Base-by-base conservation (phyloP, 2,329 filamentous ascomycete genomes). In the Penicillium freii region DNA sequence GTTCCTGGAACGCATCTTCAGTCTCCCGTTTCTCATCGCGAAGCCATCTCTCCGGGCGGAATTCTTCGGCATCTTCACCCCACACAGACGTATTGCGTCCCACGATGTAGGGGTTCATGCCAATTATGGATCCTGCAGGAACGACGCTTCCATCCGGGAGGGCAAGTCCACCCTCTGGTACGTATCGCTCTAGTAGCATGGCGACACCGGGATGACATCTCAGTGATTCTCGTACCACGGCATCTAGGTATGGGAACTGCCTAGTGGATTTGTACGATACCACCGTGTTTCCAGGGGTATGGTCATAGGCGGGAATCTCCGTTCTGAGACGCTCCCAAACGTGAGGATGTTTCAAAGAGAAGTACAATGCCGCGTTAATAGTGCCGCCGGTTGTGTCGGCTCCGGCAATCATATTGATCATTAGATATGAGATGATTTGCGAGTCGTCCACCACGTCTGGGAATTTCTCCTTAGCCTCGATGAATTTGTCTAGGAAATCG, bases 191-290 rank as follows among this genome's bases (percentile, higher is more conserved):
- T 17, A 83, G 78, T 0, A 76, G 66, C 63, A 82, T 74, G 9
- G 73, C 76, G 3, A 82, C 72, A 3, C 71, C 74, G 1, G 81
- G 80, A 60, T 83, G 79, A 25, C 80, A 70, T 6, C 82, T 75
- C 59, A 80, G 66, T 1, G 78, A 73, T 66, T 86, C 83, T 15
- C 77, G 79, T 11, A 85, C 73, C 4, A 82, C 77, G 4, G 82
- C 81, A 44, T 80, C 72, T 11, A 85, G 74, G 62, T 83, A 82
- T 3, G 66, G 66, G 3, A 66, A 53, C 2, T 43, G 33, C 17
- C 54, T 59, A 17, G 65, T 54, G 1, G 52, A 29, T 44, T 64
- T 65, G 51, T 57, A 71, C 10, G 57, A 54, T 3, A 56, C 49
- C 5, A 59, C 59, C 0, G 56, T 51, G 7, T 29, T 25, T 3